phyloP scores from a whole-genome alignment of 2,329 filamentous ascomycete species.

The Aureobasidium musti region DNA sequence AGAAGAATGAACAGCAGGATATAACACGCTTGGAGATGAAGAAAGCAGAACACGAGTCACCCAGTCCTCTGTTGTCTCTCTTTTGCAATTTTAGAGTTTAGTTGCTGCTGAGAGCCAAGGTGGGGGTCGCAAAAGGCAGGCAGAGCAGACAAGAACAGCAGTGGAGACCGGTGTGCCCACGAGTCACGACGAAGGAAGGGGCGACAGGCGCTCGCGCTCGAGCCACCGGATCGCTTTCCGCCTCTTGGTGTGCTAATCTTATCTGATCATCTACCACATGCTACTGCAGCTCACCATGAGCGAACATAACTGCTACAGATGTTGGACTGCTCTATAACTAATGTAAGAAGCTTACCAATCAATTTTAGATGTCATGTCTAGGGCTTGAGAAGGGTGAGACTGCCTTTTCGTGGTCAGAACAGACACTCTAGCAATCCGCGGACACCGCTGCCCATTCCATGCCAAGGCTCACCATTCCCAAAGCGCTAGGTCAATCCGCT shows the following conservation, averaged over 20 bases:
- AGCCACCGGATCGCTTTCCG: constrained; percentile 15
- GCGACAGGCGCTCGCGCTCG: neutral
- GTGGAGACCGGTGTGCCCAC: neutral
- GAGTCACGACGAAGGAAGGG: neutral
- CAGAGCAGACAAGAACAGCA: no score
- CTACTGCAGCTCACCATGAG: no score
- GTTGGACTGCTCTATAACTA: no score
- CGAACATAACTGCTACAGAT: neutral
- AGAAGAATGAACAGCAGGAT: neutral
- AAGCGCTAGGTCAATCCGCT: constrained; percentile 9
- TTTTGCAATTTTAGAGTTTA: neutral
- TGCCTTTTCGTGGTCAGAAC: neutral
- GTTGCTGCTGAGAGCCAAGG: constrained; percentile 17
- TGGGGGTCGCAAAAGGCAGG: neutral
- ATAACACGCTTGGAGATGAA: neutral
- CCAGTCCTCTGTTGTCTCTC: neutral
- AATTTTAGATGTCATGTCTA: no score
- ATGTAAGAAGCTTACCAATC: neutral
- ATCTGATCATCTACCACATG: neutral
- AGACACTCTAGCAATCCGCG: neutral
- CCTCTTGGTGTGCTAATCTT: neutral
- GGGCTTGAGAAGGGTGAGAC: neutral
- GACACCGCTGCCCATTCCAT: neutral
- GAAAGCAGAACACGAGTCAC: neutral
- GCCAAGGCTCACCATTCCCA: neutral